Percentiles rank a stretch among this genome's conserved stretches.
phyloP scores from a whole-genome alignment of 2,329 filamentous ascomycete genomes.

The Claviceps digitariae region DNA sequence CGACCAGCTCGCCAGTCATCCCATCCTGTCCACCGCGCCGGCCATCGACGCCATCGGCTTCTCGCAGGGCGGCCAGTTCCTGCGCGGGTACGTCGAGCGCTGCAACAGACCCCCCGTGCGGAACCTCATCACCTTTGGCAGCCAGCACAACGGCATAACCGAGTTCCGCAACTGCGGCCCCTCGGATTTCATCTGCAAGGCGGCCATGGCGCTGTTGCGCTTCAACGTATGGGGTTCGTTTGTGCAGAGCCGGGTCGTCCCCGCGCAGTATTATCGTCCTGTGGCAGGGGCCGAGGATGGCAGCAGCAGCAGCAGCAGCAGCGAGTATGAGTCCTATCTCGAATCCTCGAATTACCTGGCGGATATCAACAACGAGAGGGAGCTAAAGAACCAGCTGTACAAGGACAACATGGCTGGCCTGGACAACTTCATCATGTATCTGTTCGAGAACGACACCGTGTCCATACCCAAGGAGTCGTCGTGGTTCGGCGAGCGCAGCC shows the following conservation, averaged over 20 bases:
- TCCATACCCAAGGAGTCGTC: conserved; percentile 81
- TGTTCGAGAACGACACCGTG: conserved; percentile 76
- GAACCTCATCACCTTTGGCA: conserved; percentile 77
- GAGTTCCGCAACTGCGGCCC: conserved; percentile 62
- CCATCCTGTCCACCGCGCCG: conserved; percentile 67
- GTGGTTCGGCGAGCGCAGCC: conserved; percentile 83
- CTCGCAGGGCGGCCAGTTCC: conserved; percentile 89
- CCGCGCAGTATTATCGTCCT: conserved; percentile 88
- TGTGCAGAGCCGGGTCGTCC: conserved; percentile 70
- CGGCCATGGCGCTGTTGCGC: conserved; percentile 63
- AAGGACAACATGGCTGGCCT: conserved; percentile 54
- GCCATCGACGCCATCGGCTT: conserved; percentile 88
- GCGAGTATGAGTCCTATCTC: conserved; percentile 55
- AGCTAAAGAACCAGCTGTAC: conserved; percentile 60
- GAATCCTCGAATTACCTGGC: conserved; percentile 77
- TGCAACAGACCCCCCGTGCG: conserved; percentile 66
- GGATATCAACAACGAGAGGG: conserved; percentile 89
- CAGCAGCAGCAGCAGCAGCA: neutral
- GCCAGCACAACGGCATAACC: conserved; percentile 83
- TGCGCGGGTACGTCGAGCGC: conserved; percentile 79
- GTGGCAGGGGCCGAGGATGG: conserved; percentile 32
- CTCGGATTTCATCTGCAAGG: conserved; percentile 68
- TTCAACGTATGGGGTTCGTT: conserved; percentile 68
- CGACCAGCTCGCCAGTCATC: conserved; percentile 58
- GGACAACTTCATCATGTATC: conserved; percentile 73